Base-by-base conservation (phyloP, 352 stramenopile species). In the Globisporangium radiosum region DNA sequence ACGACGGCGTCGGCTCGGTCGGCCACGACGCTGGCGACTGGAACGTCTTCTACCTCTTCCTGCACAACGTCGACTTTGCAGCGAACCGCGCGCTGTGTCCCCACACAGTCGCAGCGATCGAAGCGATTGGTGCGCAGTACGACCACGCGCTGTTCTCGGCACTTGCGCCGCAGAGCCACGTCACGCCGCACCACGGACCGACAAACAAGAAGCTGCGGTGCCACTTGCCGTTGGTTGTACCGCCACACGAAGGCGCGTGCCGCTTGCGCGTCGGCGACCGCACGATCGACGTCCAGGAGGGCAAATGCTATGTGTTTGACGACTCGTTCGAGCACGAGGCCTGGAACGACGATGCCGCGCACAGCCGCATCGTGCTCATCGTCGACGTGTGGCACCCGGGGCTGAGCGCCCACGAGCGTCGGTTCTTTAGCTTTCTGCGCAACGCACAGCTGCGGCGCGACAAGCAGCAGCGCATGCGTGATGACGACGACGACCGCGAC, bases 241-340 rank as follows among this genome's bases (percentile, higher is more conserved):
- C 87, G n/a, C 45, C 65, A 10, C 47, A 60, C 10, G 25, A 33
- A 33, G 25, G 25, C 1, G 38, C 65, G 43, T 90, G 85, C 36
- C 69, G 77, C 9, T 70, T 97, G 33, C 86, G 88, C 36, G 85
- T 87, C 17, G 89, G 86, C 11, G 68, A 79, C 52, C 70, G 94
- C 54, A 71, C 77, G 9, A 68, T 94, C 25, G 40, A 76, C 15
- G 91, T 89, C 54, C 56, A 87, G 47, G 78, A 96, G 63, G 95
- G 94, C 52, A 89, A 97, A 49, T 95, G 90, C n/a, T 79, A 99
- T 38, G 65, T 99, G 5, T 98, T 99, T 62, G 97, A 99, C 72
- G 97, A 99, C 78, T 97, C 87, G 33, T 99, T 98, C 70, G 91
- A 99, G 73, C 97, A 99, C 72, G 90, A 99, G 72, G 96, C 97